Percentiles rank a stretch among this genome's conserved stretches.
These are phyloP conservation scores for Globomyces pollinis-pini DNA, from an alignment of 192 early-diverging fungal species.

Conservation along the genomic window DNA sequence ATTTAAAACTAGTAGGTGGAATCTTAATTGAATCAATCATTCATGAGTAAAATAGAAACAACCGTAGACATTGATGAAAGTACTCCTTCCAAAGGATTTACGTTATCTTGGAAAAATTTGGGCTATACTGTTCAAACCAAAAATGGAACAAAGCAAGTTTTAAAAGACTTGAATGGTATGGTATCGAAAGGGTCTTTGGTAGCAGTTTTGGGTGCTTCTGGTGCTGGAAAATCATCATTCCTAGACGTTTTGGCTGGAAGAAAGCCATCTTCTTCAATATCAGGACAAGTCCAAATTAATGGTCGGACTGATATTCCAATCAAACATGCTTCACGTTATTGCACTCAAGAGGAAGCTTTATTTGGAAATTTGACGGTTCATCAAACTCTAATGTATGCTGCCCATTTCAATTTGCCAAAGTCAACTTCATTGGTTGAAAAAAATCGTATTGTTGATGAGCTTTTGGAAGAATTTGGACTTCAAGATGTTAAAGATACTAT, in stretches of 20 bases:
- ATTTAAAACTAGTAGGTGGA: no score
- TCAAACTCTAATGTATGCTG: slow-evolving; percentile 61
- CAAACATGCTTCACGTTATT: slow-evolving; percentile 21
- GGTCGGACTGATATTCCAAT: slow-evolving; percentile 16
- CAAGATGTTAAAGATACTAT: slow-evolving; percentile 38
- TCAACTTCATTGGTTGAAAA: slow-evolving; percentile 42
- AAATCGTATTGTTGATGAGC: slow-evolving; percentile 49
- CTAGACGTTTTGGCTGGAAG: slow-evolving; percentile 18
- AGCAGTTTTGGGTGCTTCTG: slow-evolving; percentile 63
- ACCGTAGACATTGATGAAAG: no score
- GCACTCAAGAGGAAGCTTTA: slow-evolving; percentile 25
- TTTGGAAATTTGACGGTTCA: slow-evolving; percentile 51
- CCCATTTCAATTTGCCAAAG: slow-evolving; percentile 49
- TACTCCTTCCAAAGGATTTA: neutral
- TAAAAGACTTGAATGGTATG: neutral
- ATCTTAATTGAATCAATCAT: no score
- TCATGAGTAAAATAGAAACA: no score
- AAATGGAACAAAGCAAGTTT: neutral
- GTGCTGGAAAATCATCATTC: slow-evolving; percentile 26
- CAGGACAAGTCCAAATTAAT: slow-evolving; percentile 15
- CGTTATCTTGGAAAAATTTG: slow-evolving; percentile 4
- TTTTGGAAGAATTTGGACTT: slow-evolving; percentile 53
- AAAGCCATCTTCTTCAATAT: neutral
- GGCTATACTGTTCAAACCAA: neutral
- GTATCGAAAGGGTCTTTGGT: neutral